Evolutionary conservation across 192 early-diverging fungal species (phyloP), one percentile per base, ranked within the genome.

Genomic region (Coemansia sp.): DNA sequence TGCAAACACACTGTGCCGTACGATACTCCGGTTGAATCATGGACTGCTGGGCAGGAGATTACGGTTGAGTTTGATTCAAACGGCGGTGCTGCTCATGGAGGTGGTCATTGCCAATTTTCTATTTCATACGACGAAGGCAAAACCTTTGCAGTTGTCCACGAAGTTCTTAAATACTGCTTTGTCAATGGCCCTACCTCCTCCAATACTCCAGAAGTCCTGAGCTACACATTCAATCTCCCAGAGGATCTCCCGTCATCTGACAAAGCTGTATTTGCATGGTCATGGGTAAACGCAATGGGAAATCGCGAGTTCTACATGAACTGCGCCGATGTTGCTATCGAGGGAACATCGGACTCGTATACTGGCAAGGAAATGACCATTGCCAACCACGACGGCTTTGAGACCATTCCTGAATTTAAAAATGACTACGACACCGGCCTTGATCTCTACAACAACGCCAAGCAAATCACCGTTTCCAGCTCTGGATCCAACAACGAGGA

Each of bases 71-170:
- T 88, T 74, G 50, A 17, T 36, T 17, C 29, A 12, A 6, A 33
- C 0, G 48, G 45, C 8, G 50, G 66, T 0, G 57, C 61, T 14
- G 20, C 67, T 12, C 87, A 88, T 63, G 72, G 67, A 25, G 86
- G 87, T 7, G 88, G 88, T 0, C 87, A 89, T 61, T 88, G 87
- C 32, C 79, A 89, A 60, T 87, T 84, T 62, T 77, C 87, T 1
- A 40, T 88, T 4, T 88, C 87, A 0, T 85, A 82, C 32, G 88
- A 89, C 38, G 52, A 55, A 12, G 87, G 80, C 12, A 61, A 81
- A 11, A 80, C 72, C 7, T 89, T 84, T 77, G 87, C 84, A 0
- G 87, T 88, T 4, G 31, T 90, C 18, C 67, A 87, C 61, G 71
- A 82, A 30, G 56, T 67, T 11, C 54, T 83, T n/a, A 51, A 70